Conservation (phyloP, 352 stramenopile species). For the Aphanomyces invadans region DNA sequence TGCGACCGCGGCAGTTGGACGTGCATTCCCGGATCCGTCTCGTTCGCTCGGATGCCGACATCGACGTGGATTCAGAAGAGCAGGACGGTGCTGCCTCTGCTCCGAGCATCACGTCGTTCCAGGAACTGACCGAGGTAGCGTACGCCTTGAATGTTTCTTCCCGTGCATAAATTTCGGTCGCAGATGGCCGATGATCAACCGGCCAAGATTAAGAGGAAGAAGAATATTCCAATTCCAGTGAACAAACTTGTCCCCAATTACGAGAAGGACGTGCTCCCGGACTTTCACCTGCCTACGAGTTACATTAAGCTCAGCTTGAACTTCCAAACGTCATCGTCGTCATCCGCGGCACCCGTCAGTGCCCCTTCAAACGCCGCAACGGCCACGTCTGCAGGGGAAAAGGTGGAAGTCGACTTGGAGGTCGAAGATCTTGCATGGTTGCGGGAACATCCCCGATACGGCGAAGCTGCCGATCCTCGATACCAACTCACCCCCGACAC, state of each 20-base stretch:
- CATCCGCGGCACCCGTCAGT: constrained; percentile 17
- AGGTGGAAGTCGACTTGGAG: constrained; percentile 70
- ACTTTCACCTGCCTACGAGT: constrained; percentile 67
- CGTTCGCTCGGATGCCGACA: constrained; percentile 72
- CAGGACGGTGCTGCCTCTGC: constrained; percentile 31
- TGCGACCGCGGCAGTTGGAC: constrained; percentile 82
- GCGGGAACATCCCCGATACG: constrained; percentile 70
- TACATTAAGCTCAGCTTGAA: constrained; percentile 36
- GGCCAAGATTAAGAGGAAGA: constrained; percentile 52
- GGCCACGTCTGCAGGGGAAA: constrained; percentile 33
- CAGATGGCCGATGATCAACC: constrained; percentile 58
- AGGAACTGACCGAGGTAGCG: constrained; percentile 63
- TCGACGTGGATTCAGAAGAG: constrained; percentile 46
- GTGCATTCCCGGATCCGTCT: constrained; percentile 80
- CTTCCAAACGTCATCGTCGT: constrained; percentile 11
- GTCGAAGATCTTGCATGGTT: constrained; percentile 86
- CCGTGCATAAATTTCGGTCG: neutral
- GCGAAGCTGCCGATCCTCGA: constrained; percentile 63
- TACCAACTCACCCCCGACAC: constrained; percentile 61
- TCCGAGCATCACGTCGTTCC: constrained; percentile 48
- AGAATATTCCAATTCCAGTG: constrained; percentile 81
- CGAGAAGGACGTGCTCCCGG: constrained; percentile 49
- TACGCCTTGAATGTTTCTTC: neutral
- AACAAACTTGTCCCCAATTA: constrained; percentile 61
- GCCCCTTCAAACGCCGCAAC: constrained; percentile 18